A percentile compares a stretch with the other conserved stretches of the same genome.
Conservation (phyloP, 1,284 basidiomycete species). For the Cutaneotrichosporon sp. region DNA sequence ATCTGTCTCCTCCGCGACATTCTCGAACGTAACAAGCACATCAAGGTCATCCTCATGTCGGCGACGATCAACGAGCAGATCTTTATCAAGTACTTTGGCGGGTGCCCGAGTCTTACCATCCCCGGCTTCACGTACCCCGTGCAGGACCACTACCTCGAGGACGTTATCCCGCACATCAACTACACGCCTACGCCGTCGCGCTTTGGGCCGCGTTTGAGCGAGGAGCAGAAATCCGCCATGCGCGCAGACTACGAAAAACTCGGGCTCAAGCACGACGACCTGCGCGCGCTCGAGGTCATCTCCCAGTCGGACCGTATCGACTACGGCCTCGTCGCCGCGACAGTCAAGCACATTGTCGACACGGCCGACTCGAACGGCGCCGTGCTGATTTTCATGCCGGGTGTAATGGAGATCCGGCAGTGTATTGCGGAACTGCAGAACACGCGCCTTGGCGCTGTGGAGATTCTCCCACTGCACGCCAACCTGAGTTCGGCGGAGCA, state of each 20-base stretch:
- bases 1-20: conserved; percentile 77
- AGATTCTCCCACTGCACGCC: conserved; percentile 79
- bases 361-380: conserved; percentile 55
- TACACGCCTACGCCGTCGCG: conserved; percentile 45
- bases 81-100: conserved; percentile 70
- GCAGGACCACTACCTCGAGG: conserved; percentile 72
- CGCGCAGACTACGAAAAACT: conserved; percentile 53
- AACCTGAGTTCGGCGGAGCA: conserved; percentile 84
- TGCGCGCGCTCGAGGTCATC: conserved; percentile 60
- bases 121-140: conserved; percentile 79
- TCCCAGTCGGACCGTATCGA: conserved; percentile 64
- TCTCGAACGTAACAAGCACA: conserved; percentile 60
- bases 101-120: conserved; percentile 75
- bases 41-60: conserved; percentile 57
- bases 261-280: conserved; percentile 56
- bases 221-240: conserved; percentile 53
- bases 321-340: conserved; percentile 66
- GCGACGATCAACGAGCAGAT: conserved; percentile 82
- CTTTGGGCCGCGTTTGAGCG: conserved; percentile 51
- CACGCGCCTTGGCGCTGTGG: conserved; percentile 50
- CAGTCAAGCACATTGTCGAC: conserved; percentile 63
- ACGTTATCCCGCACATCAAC: conserved; percentile 59
- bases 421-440: conserved; percentile 65
- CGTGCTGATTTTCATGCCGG: conserved; percentile 81
- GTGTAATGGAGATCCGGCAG: conserved; percentile 78